These are phyloP conservation scores for Cucumis melo DNA, from an alignment of 306 rosid genomes.

Conservation along the genomic window DNA sequence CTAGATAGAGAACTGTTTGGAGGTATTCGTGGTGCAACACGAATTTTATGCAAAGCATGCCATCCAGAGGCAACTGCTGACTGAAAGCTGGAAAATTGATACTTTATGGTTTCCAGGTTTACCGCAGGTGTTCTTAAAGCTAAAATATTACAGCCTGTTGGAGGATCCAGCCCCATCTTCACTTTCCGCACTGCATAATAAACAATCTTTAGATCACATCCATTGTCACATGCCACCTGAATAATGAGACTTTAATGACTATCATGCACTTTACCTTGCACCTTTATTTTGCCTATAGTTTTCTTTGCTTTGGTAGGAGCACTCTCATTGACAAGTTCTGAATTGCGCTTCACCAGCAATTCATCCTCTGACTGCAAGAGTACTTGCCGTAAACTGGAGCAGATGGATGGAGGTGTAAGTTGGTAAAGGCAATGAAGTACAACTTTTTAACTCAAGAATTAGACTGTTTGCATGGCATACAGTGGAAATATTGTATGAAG, in stretches of 20 bases:
- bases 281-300: constrained; percentile 86
- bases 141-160: constrained; percentile 75
- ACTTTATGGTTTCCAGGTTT: constrained; percentile 44
- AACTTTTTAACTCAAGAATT: background rate
- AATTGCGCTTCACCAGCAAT: constrained; percentile 56
- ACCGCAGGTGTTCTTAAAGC: constrained; percentile 39
- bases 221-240: background rate
- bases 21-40: constrained; percentile 54
- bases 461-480: background rate
- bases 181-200: constrained; percentile 74
- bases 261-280: constrained; percentile 61
- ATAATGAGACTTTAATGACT: constrained; percentile 4
- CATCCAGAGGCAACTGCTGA: constrained; percentile 68
- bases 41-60: constrained; percentile 51
- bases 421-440: background rate
- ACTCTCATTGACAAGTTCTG: constrained; percentile 64
- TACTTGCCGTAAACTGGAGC: constrained; percentile 62
- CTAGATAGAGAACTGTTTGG: constrained; percentile 66
- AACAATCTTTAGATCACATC: constrained; percentile 7
- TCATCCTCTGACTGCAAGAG: constrained; percentile 92
- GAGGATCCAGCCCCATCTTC: constrained; percentile 65
- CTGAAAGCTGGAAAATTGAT: constrained; percentile 48
- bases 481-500: background rate
- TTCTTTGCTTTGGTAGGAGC: constrained; percentile 81
- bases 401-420: background rate